phyloP scores from a whole-genome alignment of 176 grass and related monocot genomes.

The Cocos nucifera region DNA sequence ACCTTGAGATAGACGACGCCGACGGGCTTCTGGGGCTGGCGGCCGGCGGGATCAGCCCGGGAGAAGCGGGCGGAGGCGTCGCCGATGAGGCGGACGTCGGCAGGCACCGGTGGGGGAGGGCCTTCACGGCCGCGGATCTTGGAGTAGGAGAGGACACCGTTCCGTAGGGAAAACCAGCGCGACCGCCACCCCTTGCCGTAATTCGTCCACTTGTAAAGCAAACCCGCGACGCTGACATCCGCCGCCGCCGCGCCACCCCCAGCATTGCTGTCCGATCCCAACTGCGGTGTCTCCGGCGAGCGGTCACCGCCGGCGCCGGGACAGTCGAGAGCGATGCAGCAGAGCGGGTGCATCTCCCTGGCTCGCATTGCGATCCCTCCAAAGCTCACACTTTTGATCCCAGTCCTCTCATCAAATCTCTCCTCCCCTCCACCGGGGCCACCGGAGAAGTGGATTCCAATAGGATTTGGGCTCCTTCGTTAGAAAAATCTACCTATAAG shows the following conservation, averaged over 20 bases:
- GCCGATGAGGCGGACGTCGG: constrained; percentile 43
- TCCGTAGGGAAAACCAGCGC: constrained; percentile 64
- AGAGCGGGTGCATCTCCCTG: constrained; percentile 41
- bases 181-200: constrained; percentile 71
- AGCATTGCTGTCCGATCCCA: constrained; percentile 9
- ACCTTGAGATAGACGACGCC: constrained; percentile 28
- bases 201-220: constrained; percentile 82
- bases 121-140: constrained; percentile 38
- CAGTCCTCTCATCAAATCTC: no score
- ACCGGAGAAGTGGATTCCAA: no score
- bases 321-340: constrained; percentile 48
- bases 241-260: neutral
- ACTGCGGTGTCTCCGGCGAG: constrained; percentile 11
- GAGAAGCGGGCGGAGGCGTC: constrained; percentile 25
- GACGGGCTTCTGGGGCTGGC: neutral
- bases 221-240: constrained; percentile 39
- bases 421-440: no score
- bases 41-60: neutral
- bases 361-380: neutral
- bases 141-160: constrained; percentile 74
- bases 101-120: neutral
- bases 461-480: no score
- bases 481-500: no score
- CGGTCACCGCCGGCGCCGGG: constrained; percentile 5
- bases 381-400: no score